Percentiles rank a stretch among this genome's conserved stretches.
phyloP scores from a whole-genome alignment of 805 yeast genomes.

The Saccharomycopsis amapae region DNA sequence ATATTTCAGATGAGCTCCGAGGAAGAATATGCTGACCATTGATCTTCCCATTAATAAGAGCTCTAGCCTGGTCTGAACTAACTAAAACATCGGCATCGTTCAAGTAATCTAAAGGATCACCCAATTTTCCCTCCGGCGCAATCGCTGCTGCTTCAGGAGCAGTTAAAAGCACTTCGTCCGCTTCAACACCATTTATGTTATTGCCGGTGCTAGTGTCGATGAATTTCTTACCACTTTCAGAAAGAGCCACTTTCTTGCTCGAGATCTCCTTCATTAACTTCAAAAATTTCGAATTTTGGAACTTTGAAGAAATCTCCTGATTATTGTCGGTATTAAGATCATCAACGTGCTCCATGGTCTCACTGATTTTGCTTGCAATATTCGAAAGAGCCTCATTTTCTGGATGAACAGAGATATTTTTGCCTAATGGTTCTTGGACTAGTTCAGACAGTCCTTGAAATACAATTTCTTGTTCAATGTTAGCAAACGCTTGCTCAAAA shows the following conservation, averaged over 20 bases:
- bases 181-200: constrained; percentile 26
- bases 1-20: constrained; percentile 12
- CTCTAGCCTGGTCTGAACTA: constrained; percentile 11
- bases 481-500: constrained; percentile 28
- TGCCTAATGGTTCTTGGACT: not conserved
- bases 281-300: constrained; percentile 35
- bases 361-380: constrained; percentile 33
- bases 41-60: constrained; percentile 9
- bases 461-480: constrained; percentile 25
- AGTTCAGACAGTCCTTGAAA: no score
- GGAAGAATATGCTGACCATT: constrained; percentile 17
- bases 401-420: not conserved
- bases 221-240: constrained; percentile 31
- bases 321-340: constrained; percentile 26
- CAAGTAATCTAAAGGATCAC: constrained; percentile 18
- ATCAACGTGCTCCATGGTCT: constrained; percentile 28
- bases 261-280: constrained; percentile 37
- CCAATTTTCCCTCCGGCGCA: not conserved
- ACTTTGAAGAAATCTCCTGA: constrained; percentile 33
- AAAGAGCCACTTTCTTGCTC: constrained; percentile 33
- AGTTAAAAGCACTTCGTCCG: not conserved
- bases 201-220: constrained; percentile 31
- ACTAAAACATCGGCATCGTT: constrained; percentile 2
- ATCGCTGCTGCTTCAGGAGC: not conserved
- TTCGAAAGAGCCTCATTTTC: constrained; percentile 32